Evolutionary conservation across 202 grass and related monocot genomes (phyloP).

Genomic region (Saccharum hybrid): DNA sequence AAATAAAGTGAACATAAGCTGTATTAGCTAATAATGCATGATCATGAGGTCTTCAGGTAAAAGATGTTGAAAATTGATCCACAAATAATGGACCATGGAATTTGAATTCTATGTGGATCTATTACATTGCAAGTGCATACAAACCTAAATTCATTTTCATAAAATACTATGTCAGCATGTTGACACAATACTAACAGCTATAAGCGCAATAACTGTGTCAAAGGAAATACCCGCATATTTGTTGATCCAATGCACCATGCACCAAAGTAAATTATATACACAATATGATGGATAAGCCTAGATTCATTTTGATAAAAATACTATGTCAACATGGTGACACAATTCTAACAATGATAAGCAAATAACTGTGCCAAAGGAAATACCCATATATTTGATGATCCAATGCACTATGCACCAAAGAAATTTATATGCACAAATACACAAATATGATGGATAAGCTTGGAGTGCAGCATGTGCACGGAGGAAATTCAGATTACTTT

Average conservation of each 20-base stretch:
- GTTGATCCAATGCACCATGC: not conserved
- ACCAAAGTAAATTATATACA: constrained; percentile 15
- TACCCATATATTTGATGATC: no score
- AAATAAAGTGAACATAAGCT: not conserved
- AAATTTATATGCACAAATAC: constrained; percentile 10
- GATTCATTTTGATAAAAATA: no score
- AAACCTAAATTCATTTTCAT: constrained; percentile 3
- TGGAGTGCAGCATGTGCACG: not conserved
- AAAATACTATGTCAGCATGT: not conserved
- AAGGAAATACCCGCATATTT: not conserved
- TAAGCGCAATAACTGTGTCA: not conserved
- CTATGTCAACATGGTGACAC: no score
- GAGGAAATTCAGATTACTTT: not conserved
- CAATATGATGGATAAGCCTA: not conserved
- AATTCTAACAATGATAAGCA: no score
- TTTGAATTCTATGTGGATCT: not conserved
- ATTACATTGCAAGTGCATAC: constrained; percentile 9
- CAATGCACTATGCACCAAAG: no score
- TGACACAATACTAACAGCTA: not conserved
- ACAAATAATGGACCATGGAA: not conserved
- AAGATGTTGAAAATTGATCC: not conserved
- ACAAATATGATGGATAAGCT: not conserved
- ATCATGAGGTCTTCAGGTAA: not conserved
- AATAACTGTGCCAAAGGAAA: no score
- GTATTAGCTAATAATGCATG: not conserved